phyloP scores from a whole-genome alignment of 1,284 basidiomycete species.

The Microbotryum saponariae region DNA sequence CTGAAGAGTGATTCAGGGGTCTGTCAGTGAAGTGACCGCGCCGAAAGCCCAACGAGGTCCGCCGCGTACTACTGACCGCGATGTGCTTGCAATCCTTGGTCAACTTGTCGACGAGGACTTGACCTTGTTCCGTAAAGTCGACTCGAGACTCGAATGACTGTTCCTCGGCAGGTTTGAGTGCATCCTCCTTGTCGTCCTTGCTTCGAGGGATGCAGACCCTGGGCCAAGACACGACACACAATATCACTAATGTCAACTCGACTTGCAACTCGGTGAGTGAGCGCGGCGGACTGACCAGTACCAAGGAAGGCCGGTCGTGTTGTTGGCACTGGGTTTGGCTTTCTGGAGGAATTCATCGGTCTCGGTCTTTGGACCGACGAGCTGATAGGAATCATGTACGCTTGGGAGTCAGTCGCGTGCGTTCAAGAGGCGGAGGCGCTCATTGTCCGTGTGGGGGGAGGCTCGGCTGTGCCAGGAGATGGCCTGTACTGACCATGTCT shows the following conservation, averaged over 20 bases:
- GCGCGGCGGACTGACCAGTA: conserved; percentile 3
- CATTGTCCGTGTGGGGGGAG: no score
- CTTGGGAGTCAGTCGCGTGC: no score
- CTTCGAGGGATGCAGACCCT: neutral
- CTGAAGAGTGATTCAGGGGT: neutral
- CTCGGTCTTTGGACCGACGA: conserved; percentile 8
- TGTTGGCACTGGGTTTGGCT: conserved; percentile 6
- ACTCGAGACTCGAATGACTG: neutral
- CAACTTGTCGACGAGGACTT: conserved; percentile 9
- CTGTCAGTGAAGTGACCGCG: neutral
- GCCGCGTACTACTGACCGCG: conserved; percentile 5
- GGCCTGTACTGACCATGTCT: no score
- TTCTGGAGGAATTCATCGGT: conserved; percentile 4
- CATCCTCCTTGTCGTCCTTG: neutral
- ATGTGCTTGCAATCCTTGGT: conserved; percentile 11
- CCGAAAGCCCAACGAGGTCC: no score
- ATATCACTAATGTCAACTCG: no score
- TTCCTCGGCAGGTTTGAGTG: neutral
- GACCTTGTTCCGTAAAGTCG: conserved; percentile 4
- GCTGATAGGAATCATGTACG: conserved; percentile 1
- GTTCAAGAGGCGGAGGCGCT: no score
- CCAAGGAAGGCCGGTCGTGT: neutral
- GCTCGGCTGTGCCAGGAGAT: no score
- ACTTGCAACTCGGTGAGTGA: no score
- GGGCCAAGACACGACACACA: no score